Evolutionary conservation across 345 rosid genomes (phyloP).

Genomic region (Camelina sativa): DNA sequence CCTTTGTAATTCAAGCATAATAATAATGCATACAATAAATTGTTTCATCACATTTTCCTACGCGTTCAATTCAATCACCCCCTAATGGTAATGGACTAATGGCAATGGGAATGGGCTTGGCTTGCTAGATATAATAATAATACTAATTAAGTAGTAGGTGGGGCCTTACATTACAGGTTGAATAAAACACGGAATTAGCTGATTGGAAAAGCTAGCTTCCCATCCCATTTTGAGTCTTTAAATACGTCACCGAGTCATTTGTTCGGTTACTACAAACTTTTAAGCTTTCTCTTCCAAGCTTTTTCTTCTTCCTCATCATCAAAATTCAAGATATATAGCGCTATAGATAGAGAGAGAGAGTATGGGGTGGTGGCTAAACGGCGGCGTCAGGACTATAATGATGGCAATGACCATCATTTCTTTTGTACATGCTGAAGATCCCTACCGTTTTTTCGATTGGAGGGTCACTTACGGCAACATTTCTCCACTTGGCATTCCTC

Average conservation of each 20-base stretch:
- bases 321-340: neutral
- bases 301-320: neutral
- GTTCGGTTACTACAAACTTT: slow-evolving; percentile 1
- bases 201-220: slow-evolving; percentile 17
- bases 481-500: slow-evolving; percentile 69
- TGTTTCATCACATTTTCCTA: neutral
- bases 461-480: slow-evolving; percentile 71
- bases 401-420: slow-evolving; percentile 21
- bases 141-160: slow-evolving; percentile 23
- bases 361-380: slow-evolving; percentile 28
- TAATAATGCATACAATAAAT: neutral
- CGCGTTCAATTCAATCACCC: slow-evolving; percentile 20
- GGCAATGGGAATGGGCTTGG: neutral
- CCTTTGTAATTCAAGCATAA: neutral
- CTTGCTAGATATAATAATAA: too few relatives aligned
- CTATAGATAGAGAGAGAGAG: neutral
- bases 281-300: neutral
- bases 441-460: slow-evolving; percentile 71
- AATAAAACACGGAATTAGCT: slow-evolving; percentile 41
- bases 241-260: slow-evolving; percentile 37
- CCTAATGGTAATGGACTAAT: neutral
- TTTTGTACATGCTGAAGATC: slow-evolving; percentile 59
- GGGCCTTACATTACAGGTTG: slow-evolving; percentile 26
- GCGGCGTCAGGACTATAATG: slow-evolving; percentile 16
- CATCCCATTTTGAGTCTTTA: slow-evolving; percentile 32